phyloP scores from a whole-genome alignment of 306 rosid species.

The Citrullus colocynthis region DNA sequence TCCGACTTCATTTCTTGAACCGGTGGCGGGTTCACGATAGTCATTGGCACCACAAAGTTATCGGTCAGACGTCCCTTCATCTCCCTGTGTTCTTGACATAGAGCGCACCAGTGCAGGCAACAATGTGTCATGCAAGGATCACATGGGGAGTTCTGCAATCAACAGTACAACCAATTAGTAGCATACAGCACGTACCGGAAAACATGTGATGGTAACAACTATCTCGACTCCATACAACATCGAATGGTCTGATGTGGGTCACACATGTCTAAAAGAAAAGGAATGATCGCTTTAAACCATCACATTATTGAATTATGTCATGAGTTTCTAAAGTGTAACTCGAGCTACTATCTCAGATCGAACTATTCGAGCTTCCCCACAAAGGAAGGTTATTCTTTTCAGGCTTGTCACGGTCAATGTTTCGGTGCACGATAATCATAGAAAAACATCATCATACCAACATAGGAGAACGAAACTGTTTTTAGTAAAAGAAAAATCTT shows the following conservation, averaged over 20 bases:
- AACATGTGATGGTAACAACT: background rate
- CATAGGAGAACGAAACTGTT: background rate
- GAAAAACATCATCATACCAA: background rate
- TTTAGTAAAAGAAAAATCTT: too few species aligned
- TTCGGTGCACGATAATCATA: background rate
- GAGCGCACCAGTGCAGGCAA: slow-evolving; percentile 91
- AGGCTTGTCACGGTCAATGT: background rate
- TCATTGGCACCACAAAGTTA: slow-evolving; percentile 47
- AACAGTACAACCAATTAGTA: background rate
- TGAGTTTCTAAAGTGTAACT: too few species aligned
- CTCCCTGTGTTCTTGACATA: slow-evolving; percentile 98
- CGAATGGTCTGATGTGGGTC: background rate
- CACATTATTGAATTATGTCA: too few species aligned
- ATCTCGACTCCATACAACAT: background rate
- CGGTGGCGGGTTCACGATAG: slow-evolving; percentile 73
- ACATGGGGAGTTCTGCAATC: slow-evolving; percentile 67
- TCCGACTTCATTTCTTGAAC: slow-evolving; percentile 67
- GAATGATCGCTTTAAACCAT: too few species aligned
- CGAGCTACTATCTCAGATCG: background rate
- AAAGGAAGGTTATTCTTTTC: background rate
- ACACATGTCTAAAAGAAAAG: background rate
- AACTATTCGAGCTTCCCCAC: background rate
- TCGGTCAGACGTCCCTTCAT: slow-evolving; percentile 75
- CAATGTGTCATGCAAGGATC: slow-evolving; percentile 92
- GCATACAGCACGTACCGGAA: background rate